A percentile compares a stretch with the other conserved stretches of the same genome.
These are phyloP conservation scores for Lachnellula suecica DNA, from an alignment of 2,329 filamentous ascomycete genomes.

Conservation along the genomic window DNA sequence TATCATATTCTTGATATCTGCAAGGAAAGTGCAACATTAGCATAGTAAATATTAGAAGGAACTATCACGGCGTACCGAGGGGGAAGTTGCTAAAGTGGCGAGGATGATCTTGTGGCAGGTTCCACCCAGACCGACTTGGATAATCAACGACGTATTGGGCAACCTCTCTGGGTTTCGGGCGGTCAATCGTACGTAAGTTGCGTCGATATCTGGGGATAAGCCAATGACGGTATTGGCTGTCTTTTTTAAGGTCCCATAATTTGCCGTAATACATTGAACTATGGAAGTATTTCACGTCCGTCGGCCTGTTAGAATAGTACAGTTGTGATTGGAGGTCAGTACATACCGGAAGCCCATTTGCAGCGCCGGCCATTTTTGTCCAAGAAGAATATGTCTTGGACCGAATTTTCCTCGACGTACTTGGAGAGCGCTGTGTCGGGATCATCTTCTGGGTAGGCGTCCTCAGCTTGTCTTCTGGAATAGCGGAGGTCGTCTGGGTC, in stretches of 20 bases:
- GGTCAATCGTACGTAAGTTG: neutral
- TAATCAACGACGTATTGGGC: neutral
- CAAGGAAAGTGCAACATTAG: neutral
- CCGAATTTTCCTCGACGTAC: neutral
- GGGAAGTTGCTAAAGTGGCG: constrained; percentile 4
- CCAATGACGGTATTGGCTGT: neutral
- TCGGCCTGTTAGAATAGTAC: neutral
- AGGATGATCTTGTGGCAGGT: neutral
- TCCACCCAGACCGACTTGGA: constrained; percentile 2
- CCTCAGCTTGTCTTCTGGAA: neutral
- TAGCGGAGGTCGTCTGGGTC: neutral
- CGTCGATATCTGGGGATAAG: neutral
- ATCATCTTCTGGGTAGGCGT: neutral
- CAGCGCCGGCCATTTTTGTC: neutral
- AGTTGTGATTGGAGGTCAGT: neutral
- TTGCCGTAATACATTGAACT: neutral
- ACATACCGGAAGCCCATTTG: neutral
- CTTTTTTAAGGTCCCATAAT: neutral
- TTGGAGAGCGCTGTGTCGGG: neutral
- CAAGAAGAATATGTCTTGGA: neutral
- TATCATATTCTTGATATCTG: constrained; percentile 4
- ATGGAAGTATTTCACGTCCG: neutral
- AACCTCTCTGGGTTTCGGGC: neutral
- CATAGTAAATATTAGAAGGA: neutral
- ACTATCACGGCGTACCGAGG: neutral